These are phyloP conservation scores for Lunasporangiospora selenospora DNA, from an alignment of 192 early-diverging fungal species.

Conservation along the genomic window DNA sequence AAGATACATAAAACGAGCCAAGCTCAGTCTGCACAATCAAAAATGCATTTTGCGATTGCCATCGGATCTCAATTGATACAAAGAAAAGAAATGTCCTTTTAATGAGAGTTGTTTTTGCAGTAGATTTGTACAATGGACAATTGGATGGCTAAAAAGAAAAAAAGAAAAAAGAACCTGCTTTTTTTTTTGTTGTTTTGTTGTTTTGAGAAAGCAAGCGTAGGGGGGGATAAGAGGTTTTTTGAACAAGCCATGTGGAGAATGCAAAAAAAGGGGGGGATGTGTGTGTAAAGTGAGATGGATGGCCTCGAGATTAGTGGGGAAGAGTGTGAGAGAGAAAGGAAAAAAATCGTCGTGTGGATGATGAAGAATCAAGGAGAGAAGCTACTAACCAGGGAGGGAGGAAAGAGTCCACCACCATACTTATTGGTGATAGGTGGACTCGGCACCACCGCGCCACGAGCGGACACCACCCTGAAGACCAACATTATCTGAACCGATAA, in stretches of 20 bases:
- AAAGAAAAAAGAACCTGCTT: not conserved
- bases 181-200: not conserved
- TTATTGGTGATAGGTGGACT: slow-evolving; percentile 50
- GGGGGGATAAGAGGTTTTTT: not conserved
- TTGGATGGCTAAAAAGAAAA: not conserved
- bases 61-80: too few relatives aligned
- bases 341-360: not conserved
- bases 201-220: not conserved
- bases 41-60: too few relatives aligned
- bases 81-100: slow-evolving; percentile 7
- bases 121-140: not conserved
- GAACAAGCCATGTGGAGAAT: too few relatives aligned
- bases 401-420: not conserved
- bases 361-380: not conserved
- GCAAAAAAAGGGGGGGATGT: too few relatives aligned
- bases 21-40: too few relatives aligned
- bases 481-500: slow-evolving; percentile 76
- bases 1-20: too few relatives aligned
- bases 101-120: not conserved
- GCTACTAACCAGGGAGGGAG: not conserved
- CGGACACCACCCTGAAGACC: slow-evolving; percentile 69
- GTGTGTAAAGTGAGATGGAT: too few relatives aligned
- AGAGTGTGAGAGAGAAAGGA: not conserved
- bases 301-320: too few relatives aligned
- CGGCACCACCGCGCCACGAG: slow-evolving; percentile 48